Conservation (phyloP, 2,329 filamentous ascomycete genomes). For the Clarireedia homoeocarpa region DNA sequence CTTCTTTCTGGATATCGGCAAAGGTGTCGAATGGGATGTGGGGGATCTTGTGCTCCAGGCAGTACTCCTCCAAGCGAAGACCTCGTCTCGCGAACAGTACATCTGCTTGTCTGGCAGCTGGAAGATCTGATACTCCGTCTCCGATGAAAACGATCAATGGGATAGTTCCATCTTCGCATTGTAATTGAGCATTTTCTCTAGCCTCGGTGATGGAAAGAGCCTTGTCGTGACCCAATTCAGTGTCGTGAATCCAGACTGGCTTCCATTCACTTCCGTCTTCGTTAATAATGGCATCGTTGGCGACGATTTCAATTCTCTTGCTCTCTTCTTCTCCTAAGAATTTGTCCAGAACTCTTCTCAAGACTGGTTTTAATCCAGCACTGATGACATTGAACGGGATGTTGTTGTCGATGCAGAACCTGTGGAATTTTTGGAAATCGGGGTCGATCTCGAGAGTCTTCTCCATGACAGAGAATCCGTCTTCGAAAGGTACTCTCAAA, state of each 20-base stretch:
- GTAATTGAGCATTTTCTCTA: constrained; percentile 43
- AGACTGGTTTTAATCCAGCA: constrained; percentile 57
- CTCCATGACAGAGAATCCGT: constrained; percentile 59
- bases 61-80: constrained; percentile 58
- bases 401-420: constrained; percentile 52
- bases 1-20: constrained; percentile 54
- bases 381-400: constrained; percentile 66
- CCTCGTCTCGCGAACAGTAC: constrained; percentile 61
- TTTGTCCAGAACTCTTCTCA: constrained; percentile 52
- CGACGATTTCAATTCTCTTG: constrained; percentile 53
- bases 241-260: constrained; percentile 60
- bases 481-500: constrained; percentile 57
- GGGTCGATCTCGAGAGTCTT: constrained; percentile 54
- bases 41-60: constrained; percentile 50
- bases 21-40: constrained; percentile 60
- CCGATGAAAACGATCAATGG: constrained; percentile 64
- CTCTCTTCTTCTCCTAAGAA: constrained; percentile 48
- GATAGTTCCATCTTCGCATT: constrained; percentile 51
- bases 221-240: constrained; percentile 59
- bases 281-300: constrained; percentile 56
- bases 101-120: constrained; percentile 58
- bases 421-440: constrained; percentile 55
- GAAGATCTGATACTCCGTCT: constrained; percentile 60
- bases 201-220: constrained; percentile 55
- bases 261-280: constrained; percentile 53